These are phyloP conservation scores for Kappamyces sp. DNA, from an alignment of 192 early-diverging fungal genomes.

Conservation along the genomic window DNA sequence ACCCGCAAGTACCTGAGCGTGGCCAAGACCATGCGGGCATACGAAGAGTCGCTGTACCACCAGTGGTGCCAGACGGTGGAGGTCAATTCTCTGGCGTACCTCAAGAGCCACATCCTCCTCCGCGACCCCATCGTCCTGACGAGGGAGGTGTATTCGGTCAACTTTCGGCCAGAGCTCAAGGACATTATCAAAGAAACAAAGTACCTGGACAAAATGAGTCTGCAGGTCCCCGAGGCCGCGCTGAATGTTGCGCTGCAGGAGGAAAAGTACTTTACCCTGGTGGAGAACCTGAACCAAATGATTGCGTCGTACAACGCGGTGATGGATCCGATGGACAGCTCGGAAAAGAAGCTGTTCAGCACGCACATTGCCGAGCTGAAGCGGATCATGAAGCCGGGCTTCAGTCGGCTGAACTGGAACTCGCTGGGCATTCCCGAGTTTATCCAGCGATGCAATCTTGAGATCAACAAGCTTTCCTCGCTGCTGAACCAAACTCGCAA, in stretches of 20 bases:
- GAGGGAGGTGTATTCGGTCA: constrained; percentile 23
- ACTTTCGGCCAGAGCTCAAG: constrained; percentile 48
- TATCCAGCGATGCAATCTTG: constrained; percentile 49
- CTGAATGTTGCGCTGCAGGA: constrained; percentile 60
- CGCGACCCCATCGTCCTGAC: constrained; percentile 19
- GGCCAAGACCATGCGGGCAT: constrained; percentile 55
- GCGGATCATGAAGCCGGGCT: constrained; percentile 57
- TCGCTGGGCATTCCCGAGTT: constrained; percentile 58
- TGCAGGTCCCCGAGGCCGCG: constrained; percentile 50
- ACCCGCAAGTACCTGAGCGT: constrained; percentile 56
- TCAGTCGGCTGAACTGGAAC: constrained; percentile 59
- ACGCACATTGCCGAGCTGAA: constrained; percentile 51
- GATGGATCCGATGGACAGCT: constrained; percentile 44
- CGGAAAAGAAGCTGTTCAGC: constrained; percentile 46
- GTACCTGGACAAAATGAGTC: constrained; percentile 55
- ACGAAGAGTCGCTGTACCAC: constrained; percentile 54
- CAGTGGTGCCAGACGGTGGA: constrained; percentile 54
- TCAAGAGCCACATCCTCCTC: constrained; percentile 49
- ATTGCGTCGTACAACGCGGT: constrained; percentile 41
- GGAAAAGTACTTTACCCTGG: constrained; percentile 52
- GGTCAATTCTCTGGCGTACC: constrained; percentile 46
- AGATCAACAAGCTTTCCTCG: constrained; percentile 58
- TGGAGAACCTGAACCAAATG: constrained; percentile 53
- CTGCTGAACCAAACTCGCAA: constrained; percentile 56
- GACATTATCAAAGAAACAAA: constrained; percentile 63